Evolutionary conservation across 202 grass and related monocot species (phyloP).

Genomic region (Alloteropsis angusta): DNA sequence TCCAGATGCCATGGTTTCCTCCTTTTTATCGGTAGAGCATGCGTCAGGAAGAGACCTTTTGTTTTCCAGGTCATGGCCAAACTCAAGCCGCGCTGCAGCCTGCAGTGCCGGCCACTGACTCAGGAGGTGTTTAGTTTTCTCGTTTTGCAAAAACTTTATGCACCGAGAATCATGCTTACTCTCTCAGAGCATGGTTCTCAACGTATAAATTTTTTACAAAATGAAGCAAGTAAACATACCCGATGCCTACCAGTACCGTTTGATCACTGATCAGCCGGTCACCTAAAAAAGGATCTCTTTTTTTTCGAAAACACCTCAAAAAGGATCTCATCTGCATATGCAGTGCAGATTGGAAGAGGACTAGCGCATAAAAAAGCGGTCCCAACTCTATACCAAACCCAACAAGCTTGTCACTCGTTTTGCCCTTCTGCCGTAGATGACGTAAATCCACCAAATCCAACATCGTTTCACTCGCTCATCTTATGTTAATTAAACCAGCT

Average conservation of each 20-base stretch:
- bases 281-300: not conserved
- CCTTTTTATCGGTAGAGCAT: not conserved
- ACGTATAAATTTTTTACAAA: no score
- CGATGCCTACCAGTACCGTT: no score
- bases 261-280: not conserved
- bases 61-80: not conserved
- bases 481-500: not conserved
- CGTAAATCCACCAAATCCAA: not conserved
- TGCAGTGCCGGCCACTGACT: not conserved
- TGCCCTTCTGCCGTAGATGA: not conserved
- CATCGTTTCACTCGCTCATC: not conserved
- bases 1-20: not conserved
- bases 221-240: no score
- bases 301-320: no score
- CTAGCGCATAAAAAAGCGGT: no score
- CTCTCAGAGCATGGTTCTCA: no score
- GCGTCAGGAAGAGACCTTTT: slow-evolving; percentile 3
- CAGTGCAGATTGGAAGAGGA: not conserved
- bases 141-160: no score
- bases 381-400: not conserved
- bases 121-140: no score
- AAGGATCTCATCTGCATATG: not conserved
- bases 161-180: no score
- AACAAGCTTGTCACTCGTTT: not conserved
- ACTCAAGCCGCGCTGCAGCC: not conserved